A percentile compares a stretch with the other conserved stretches of the same genome.
These are phyloP conservation scores for Pythium rhizo-oryzae DNA, from an alignment of 352 stramenopile genomes.

Conservation along the genomic window DNA sequence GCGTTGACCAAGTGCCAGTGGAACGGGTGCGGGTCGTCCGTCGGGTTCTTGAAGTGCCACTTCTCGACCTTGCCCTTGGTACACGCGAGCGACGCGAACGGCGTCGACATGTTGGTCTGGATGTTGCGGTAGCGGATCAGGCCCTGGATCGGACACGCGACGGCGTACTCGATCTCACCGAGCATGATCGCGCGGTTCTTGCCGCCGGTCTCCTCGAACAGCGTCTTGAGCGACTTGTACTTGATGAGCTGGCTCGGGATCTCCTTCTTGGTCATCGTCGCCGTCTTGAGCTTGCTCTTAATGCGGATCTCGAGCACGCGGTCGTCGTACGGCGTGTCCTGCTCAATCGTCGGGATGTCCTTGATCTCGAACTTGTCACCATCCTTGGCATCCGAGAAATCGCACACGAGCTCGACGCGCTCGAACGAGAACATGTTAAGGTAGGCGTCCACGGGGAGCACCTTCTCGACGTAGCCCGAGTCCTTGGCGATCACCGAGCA, in stretches of 20 bases:
- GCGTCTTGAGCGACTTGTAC: slow-evolving; percentile 55
- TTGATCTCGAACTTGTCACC: slow-evolving; percentile 51
- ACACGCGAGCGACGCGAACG: slow-evolving; percentile 49
- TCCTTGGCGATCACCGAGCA: slow-evolving; percentile 65
- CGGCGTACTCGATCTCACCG: slow-evolving; percentile 55
- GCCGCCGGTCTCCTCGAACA: slow-evolving; percentile 53
- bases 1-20: slow-evolving; percentile 81
- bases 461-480: slow-evolving; percentile 58
- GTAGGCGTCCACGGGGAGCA: slow-evolving; percentile 29
- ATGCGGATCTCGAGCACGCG: slow-evolving; percentile 57
- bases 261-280: slow-evolving; percentile 35
- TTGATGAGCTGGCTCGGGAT: slow-evolving; percentile 45
- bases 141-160: slow-evolving; percentile 42
- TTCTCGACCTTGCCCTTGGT: slow-evolving; percentile 76
- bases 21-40: slow-evolving; percentile 74
- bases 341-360: slow-evolving; percentile 44
- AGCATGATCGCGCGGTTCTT: slow-evolving; percentile 59
- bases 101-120: slow-evolving; percentile 60
- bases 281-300: slow-evolving; percentile 38
- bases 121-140: slow-evolving; percentile 58
- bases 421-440: slow-evolving; percentile 65
- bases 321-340: slow-evolving; percentile 52
- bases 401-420: slow-evolving; percentile 61
- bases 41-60: slow-evolving; percentile 82
- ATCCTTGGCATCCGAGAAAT: slow-evolving; percentile 49